Evolutionary conservation across 192 early-diverging fungal genomes (phyloP).

Genomic region (Umbelopsis ramanniana): DNA sequence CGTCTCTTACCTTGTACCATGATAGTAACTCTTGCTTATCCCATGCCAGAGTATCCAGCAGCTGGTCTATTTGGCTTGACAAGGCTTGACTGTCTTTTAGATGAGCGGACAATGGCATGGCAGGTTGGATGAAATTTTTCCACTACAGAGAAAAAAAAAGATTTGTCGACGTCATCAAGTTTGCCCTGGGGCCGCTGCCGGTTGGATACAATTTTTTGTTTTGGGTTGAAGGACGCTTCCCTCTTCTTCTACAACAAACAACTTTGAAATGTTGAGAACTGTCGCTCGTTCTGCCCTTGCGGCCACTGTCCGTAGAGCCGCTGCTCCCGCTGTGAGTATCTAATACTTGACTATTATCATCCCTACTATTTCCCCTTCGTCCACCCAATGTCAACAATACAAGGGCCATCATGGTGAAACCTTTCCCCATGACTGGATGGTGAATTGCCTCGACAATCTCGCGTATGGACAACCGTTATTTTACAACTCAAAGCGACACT

Average conservation of each 20-base stretch:
- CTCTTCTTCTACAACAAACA: slow-evolving; percentile 25
- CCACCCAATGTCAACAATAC: neutral
- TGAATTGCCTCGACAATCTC: neutral
- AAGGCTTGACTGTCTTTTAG: slow-evolving; percentile 1
- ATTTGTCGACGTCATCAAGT: slow-evolving; percentile 17
- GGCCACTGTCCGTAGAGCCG: slow-evolving; percentile 22
- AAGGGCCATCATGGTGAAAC: neutral
- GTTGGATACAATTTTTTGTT: slow-evolving; percentile 26
- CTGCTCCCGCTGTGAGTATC: slow-evolving; percentile 23
- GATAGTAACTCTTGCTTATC: neutral
- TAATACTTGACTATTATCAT: neutral
- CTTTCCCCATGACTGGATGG: neutral
- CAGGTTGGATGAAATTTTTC: neutral
- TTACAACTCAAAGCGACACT: neutral
- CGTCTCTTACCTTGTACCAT: slow-evolving; percentile 8
- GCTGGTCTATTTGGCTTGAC: neutral
- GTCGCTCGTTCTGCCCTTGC: slow-evolving; percentile 25
- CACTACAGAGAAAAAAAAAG: neutral
- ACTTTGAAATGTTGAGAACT: slow-evolving; percentile 24
- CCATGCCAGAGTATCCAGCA: neutral
- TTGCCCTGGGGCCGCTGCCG: slow-evolving; percentile 13
- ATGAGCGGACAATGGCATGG: neutral
- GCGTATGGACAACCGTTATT: neutral
- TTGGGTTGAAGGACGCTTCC: slow-evolving; percentile 11
- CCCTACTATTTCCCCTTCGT: neutral